Base-by-base conservation (phyloP, 306 rosid genomes). In the Ormosia semicastrata region DNA sequence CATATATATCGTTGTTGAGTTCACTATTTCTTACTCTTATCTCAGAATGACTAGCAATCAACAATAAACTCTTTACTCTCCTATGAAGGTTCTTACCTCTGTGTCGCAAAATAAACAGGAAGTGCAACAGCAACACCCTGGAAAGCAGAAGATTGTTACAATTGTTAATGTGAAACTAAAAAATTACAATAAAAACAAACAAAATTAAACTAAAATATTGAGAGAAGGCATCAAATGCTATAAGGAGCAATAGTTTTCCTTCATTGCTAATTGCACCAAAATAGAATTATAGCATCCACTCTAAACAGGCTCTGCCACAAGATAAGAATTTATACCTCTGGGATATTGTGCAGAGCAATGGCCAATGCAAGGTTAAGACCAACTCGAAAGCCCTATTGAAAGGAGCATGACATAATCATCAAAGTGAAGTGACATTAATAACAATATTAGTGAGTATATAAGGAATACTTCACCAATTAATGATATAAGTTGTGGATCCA, bases 61-160 rank as follows among this genome's bases (percentile, higher is more conserved):
- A 32, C 46, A 32, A 73, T 53, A 32, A 65, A 50, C 34, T 47
- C 1, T 8, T 43, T 36, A 69, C 75, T 13, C 57, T 33, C 52
- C 40, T 17, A 36, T 43, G 59, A 33, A 78, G 68, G 79, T 64
- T 83, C 72, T 80, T 75, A 75, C 98, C 94, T 91, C 79, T 94
- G 85, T 33, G 97, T 92, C 0, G 93, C 98, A 80, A 90, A 92
- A 84, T 94, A 94, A 66, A 94, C 86, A 47, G 98, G 98, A 86
- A 94, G 98, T 3, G 98, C 97, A 44, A 94, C 98, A 56, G 94
- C 97, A 76, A 92, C 89, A 58, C 97, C 97, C 97, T 89, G 83
- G 9, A 75, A 77, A 80, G 32, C 17, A 78, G 8, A 86, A 65
- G 49, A 53, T 44, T 14, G 18, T 67, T 57, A 44, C 44, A 76